Conservation (phyloP, 2,329 filamentous ascomycete genomes). For the Reticulascus tulasneorum region DNA sequence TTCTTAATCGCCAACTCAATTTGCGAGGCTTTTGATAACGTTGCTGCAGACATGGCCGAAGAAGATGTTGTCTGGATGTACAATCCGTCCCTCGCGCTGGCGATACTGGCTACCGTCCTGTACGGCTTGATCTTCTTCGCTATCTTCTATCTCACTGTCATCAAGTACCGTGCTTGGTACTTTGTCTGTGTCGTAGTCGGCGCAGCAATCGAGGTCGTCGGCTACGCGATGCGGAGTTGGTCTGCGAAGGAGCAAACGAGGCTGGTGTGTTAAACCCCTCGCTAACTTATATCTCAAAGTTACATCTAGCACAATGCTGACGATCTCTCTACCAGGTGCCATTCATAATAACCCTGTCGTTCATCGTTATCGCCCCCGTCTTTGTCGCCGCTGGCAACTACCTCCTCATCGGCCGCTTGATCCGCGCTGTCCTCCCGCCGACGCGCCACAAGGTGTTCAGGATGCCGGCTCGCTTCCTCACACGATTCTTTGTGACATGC, state of each 20-base stretch:
- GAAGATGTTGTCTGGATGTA: slow-evolving; percentile 37
- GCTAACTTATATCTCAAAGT: neutral
- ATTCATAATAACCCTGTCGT: slow-evolving; percentile 33
- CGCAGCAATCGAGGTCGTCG: slow-evolving; percentile 35
- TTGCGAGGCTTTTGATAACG: no score
- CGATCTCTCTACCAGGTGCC: slow-evolving; percentile 19
- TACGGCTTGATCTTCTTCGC: slow-evolving; percentile 33
- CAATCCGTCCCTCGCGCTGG: slow-evolving; percentile 35
- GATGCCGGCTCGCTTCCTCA: slow-evolving; percentile 33
- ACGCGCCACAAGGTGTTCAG: slow-evolving; percentile 29
- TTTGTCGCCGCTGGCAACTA: slow-evolving; percentile 48
- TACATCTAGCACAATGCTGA: neutral
- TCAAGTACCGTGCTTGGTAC: slow-evolving; percentile 37
- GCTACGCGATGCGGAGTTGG: slow-evolving; percentile 34
- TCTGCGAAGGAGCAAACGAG: slow-evolving; percentile 29
- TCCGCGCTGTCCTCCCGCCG: slow-evolving; percentile 30
- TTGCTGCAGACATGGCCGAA: slow-evolving; percentile 18
- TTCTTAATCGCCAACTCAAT: no score
- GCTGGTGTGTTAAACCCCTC: slow-evolving; percentile 22
- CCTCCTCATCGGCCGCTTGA: slow-evolving; percentile 44
- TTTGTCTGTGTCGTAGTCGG: slow-evolving; percentile 40
- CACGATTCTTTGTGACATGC: slow-evolving; percentile 39
- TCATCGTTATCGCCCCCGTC: slow-evolving; percentile 46
- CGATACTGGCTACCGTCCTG: slow-evolving; percentile 36
- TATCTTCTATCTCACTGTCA: slow-evolving; percentile 35